Base-by-base conservation (phyloP, 176 grass and related monocot genomes). In the Oryza coarctata region DNA sequence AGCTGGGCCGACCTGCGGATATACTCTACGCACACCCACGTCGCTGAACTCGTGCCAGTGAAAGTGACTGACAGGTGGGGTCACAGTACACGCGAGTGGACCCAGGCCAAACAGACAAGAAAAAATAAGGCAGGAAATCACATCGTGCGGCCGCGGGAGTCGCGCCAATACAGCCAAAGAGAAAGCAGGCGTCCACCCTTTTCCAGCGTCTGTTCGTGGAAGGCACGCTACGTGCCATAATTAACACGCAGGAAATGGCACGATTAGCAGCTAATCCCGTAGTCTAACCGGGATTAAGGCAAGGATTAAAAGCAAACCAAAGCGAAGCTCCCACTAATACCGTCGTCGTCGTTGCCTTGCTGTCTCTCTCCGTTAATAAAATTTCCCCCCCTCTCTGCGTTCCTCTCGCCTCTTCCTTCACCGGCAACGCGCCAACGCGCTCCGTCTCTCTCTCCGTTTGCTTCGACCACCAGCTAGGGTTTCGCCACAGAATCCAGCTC, bases 201-300 rank as follows among this genome's bases (percentile, higher is more conserved):
- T 40, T 44, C 7, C 49, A 32, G 47, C 47, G 25, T 14, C 60
- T 15, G 35, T 69, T 68, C 83, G 75, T 85, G 66, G 55, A 85
- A 47, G 83, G 49, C 28, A 85, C 74, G 75, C 75, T 79, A 64
- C 75, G 75, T 72, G 83, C 55, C 75, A 71, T 79, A 71, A 71
- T 72, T 79, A 79, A 50, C 27, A 63, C 75, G 55, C 65, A 7
- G 52, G 70, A 60, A 28, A 14, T 38, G 26, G 3, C 50, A 32
- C 2, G 20, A 71, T 70, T 64, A 63, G 43, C n/a, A 38, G 0
- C 38, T 50, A 5, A 68, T 58, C 57, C 55, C 11, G 1, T 0
- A 15, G 11, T 69, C 35, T 70, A 81, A 81, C n/a, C 20, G 20
- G 7, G 47, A 39, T 65, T 23, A 69, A 38, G 20, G 41, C 66